Percentiles rank a stretch among this genome's conserved stretches.
phyloP scores from a whole-genome alignment of 129 eudicot species.

The Silybum marianum region DNA sequence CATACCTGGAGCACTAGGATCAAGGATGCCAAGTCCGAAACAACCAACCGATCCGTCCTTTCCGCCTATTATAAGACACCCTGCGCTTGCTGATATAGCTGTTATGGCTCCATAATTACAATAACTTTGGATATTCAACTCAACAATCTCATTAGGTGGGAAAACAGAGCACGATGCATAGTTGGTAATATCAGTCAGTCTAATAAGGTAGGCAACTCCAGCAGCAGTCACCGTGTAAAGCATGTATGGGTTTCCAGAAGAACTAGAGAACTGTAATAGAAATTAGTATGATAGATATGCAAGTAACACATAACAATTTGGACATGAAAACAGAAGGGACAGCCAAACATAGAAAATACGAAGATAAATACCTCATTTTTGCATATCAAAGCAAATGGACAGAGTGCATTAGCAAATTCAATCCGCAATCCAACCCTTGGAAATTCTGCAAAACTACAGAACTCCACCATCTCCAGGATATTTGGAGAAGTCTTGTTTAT shows the following conservation, averaged over 20 bases:
- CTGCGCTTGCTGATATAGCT: conserved; percentile 67
- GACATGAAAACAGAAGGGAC: not conserved
- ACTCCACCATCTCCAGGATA: conserved; percentile 67
- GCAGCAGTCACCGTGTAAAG: conserved; percentile 63
- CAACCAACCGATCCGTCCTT: conserved; percentile 73
- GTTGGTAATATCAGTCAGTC: conserved; percentile 44
- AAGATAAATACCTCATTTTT: conserved; percentile 54
- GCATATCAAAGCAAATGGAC: conserved; percentile 70
- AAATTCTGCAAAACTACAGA: conserved; percentile 52
- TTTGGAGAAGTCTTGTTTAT: conserved; percentile 54
- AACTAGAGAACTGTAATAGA: conserved; percentile 43
- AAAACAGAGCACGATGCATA: conserved; percentile 58
- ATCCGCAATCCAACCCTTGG: conserved; percentile 69
- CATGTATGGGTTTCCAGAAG: conserved; percentile 57
- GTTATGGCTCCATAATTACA: conserved; percentile 60
- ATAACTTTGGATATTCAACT: conserved; percentile 47
- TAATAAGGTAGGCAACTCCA: conserved; percentile 71
- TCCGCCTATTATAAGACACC: conserved; percentile 77
- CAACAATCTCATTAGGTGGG: conserved; percentile 56
- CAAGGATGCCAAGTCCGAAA: conserved; percentile 73
- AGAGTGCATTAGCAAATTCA: conserved; percentile 59
- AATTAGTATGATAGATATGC: conserved; percentile 11
- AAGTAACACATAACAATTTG: not conserved
- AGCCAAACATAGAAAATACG: conserved; percentile 3
- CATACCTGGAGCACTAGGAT: conserved; percentile 68